Evolutionary conservation across 2,329 filamentous ascomycete species (phyloP).

Genomic region (Aspergillus sergii): DNA sequence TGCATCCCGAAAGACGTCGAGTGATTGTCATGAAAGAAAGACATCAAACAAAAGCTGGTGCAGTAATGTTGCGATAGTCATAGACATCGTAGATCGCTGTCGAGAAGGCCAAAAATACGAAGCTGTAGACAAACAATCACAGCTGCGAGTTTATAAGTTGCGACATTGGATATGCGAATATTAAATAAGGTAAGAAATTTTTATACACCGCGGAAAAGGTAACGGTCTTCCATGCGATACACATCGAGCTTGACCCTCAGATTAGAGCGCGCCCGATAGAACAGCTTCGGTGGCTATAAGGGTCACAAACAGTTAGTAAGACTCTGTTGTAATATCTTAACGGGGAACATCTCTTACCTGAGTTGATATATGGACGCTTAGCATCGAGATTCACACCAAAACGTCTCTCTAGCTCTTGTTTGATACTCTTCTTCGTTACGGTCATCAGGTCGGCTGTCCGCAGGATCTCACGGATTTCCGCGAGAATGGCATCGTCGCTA

Average conservation of each 20-base stretch:
- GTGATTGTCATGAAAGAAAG: conserved; percentile 6
- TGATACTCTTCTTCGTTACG: conserved; percentile 98
- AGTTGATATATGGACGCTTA: conserved; percentile 91
- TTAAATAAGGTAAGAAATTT: neutral
- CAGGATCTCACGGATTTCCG: conserved; percentile 93
- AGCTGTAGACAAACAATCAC: neutral
- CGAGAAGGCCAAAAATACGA: neutral
- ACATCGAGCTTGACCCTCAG: neutral
- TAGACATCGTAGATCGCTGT: conserved; percentile 1
- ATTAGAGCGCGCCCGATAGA: conserved; percentile 72
- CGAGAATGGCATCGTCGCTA: conserved; percentile 83
- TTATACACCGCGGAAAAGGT: neutral
- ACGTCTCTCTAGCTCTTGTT: conserved; percentile 84
- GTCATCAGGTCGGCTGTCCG: conserved; percentile 93
- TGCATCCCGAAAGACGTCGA: conserved; percentile 7
- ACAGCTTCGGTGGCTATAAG: conserved; percentile 72
- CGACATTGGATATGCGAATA: neutral
- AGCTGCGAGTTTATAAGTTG: neutral
- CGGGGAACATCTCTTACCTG: conserved; percentile 61
- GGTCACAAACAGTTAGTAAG: conserved; percentile 31
- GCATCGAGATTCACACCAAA: conserved; percentile 85
- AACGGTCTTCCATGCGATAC: neutral
- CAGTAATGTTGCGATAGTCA: neutral
- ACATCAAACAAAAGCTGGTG: neutral
- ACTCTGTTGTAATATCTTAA: neutral